Evolutionary conservation across 768 basidiomycete species (phyloP).

Genomic region (Amanita polypyramis): DNA sequence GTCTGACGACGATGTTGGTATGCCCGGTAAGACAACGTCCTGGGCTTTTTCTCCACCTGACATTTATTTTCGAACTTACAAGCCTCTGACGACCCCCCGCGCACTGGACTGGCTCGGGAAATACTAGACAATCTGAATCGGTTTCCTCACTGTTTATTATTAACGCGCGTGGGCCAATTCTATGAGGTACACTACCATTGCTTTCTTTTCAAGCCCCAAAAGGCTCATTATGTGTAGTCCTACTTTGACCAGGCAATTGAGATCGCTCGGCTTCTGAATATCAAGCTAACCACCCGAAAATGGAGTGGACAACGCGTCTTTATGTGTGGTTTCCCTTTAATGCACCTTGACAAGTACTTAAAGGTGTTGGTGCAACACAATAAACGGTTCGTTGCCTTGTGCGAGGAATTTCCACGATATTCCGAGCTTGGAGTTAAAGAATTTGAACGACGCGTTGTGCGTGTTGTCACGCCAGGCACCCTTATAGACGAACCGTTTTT

Average conservation of each 20-base stretch:
- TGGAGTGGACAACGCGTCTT: constrained; percentile 61
- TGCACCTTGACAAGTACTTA: constrained; percentile 78
- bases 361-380: constrained; percentile 78
- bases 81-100: constrained; percentile 9
- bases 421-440: constrained; percentile 37
- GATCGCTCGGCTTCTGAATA: constrained; percentile 65
- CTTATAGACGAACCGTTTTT: constrained; percentile 88
- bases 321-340: constrained; percentile 89
- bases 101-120: constrained; percentile 42
- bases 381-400: constrained; percentile 81
- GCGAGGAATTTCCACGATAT: constrained; percentile 75
- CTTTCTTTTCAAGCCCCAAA: constrained; percentile 1
- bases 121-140: constrained; percentile 60
- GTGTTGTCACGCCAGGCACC: constrained; percentile 89
- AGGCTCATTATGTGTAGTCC: constrained; percentile 40
- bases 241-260: constrained; percentile 88
- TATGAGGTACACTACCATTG: constrained; percentile 59
- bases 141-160: constrained; percentile 82
- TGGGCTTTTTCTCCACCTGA: not conserved
- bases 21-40: not conserved
- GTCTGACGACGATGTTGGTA: not conserved
- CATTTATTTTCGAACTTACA: not conserved
- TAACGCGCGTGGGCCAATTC: constrained; percentile 91
- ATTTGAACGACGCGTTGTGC: constrained; percentile 74
- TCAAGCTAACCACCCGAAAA: constrained; percentile 71